Evolutionary conservation across 768 basidiomycete genomes (phyloP).

Genomic region (Nidularia pulvinata): DNA sequence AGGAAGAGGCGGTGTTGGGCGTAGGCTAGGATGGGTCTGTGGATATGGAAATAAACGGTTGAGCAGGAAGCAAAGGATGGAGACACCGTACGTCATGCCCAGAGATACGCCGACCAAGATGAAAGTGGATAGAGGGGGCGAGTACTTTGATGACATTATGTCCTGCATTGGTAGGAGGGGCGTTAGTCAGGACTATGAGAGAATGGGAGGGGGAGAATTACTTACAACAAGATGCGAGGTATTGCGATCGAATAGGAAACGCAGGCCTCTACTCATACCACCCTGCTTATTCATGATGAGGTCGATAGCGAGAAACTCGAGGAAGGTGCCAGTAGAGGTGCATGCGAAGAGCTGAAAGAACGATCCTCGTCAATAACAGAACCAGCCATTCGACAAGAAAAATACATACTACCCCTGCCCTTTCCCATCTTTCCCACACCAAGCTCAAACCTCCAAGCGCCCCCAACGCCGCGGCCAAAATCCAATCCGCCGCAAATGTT

Average conservation of each 20-base stretch:
- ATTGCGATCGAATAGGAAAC: slow-evolving; percentile 66
- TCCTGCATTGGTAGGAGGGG: slow-evolving; percentile 30
- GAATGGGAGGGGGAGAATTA: slow-evolving; percentile 5
- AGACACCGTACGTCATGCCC: slow-evolving; percentile 40
- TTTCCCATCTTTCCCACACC: slow-evolving; percentile 34
- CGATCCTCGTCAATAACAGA: not conserved
- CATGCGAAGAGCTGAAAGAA: slow-evolving; percentile 38
- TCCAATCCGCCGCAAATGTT: slow-evolving; percentile 48
- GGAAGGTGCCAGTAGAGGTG: slow-evolving; percentile 62
- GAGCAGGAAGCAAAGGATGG: not conserved
- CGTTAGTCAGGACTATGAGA: not conserved
- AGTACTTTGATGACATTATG: slow-evolving; percentile 44
- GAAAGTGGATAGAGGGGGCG: slow-evolving; percentile 46
- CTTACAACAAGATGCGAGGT: slow-evolving; percentile 52
- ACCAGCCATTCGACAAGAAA: not conserved
- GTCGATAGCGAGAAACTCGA: slow-evolving; percentile 55
- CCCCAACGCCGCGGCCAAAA: slow-evolving; percentile 46
- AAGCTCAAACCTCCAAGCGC: slow-evolving; percentile 37
- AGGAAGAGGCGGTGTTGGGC: slow-evolving; percentile 53
- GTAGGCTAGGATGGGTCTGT: slow-evolving; percentile 51
- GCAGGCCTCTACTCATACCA: slow-evolving; percentile 64
- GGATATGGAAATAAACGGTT: not conserved
- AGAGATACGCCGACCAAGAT: slow-evolving; percentile 54
- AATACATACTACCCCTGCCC: slow-evolving; percentile 48
- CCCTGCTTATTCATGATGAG: slow-evolving; percentile 53